phyloP scores from a whole-genome alignment of 345 rosid species.

The Lumnitzera racemosa region DNA sequence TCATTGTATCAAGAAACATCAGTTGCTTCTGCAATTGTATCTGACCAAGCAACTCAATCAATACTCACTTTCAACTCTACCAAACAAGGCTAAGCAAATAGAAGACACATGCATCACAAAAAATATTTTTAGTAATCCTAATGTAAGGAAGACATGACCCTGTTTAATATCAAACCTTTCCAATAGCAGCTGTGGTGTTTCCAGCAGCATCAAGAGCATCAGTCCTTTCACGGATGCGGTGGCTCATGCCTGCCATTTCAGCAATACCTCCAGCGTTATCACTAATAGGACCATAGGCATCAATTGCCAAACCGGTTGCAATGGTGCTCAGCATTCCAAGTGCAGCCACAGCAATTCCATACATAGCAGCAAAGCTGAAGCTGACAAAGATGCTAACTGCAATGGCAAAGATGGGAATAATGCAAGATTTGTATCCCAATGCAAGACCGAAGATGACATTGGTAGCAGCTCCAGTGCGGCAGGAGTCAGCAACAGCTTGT shows the following conservation, averaged over 20 bases:
- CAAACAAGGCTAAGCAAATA: too few relatives aligned
- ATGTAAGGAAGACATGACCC: constrained; percentile 3
- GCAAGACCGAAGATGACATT: constrained; percentile 78
- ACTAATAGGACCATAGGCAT: constrained; percentile 83
- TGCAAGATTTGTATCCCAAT: constrained; percentile 68
- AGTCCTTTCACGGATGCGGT: constrained; percentile 69
- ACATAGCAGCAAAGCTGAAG: constrained; percentile 76
- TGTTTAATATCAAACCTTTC: constrained; percentile 38
- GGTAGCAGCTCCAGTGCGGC: constrained; percentile 86
- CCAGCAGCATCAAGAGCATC: constrained; percentile 91
- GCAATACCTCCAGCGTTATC: constrained; percentile 85
- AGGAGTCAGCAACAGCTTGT: constrained; percentile 96
- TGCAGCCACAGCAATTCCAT: constrained; percentile 74
- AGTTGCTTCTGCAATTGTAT: too few relatives aligned
- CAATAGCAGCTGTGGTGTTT: constrained; percentile 82
- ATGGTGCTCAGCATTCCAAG: constrained; percentile 85
- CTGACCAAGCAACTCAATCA: too few relatives aligned
- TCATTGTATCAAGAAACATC: not conserved
- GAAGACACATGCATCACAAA: too few relatives aligned
- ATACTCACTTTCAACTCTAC: too few relatives aligned
- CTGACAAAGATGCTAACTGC: constrained; percentile 65
- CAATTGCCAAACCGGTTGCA: constrained; percentile 78
- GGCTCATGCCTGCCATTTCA: constrained; percentile 92
- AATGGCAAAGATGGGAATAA: constrained; percentile 70
- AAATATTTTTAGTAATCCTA: not conserved